These are phyloP conservation scores for Aspergillus brunneoviolaceus DNA, from an alignment of 2,329 filamentous ascomycete genomes.

Conservation along the genomic window DNA sequence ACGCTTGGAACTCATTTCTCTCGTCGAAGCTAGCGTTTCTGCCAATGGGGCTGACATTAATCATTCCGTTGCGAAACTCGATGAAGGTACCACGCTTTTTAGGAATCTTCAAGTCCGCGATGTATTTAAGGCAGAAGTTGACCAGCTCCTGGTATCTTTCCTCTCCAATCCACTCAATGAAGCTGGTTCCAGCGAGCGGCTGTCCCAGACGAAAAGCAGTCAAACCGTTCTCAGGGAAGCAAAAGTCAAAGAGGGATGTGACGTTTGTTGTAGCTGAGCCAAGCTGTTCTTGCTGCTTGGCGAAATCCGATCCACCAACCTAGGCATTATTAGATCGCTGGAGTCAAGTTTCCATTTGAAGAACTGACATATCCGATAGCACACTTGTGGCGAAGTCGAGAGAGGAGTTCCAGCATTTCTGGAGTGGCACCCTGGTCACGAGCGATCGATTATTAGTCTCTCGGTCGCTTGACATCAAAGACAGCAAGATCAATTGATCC, in stretches of 20 bases:
- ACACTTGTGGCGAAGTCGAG: slow-evolving; percentile 66
- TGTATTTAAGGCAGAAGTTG: slow-evolving; percentile 60
- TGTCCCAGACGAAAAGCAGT: slow-evolving; percentile 83
- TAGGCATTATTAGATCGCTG: slow-evolving; percentile 25
- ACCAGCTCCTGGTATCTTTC: slow-evolving; percentile 64
- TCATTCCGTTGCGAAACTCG: slow-evolving; percentile 66
- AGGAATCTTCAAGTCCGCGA: slow-evolving; percentile 61
- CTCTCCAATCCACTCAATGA: slow-evolving; percentile 92
- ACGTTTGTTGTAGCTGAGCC: slow-evolving; percentile 69
- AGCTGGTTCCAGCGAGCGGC: slow-evolving; percentile 73
- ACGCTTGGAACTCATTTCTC: slow-evolving; percentile 74
- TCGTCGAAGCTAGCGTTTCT: slow-evolving; percentile 81
- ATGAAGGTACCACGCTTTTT: slow-evolving; percentile 67
- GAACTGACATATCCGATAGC: slow-evolving; percentile 34
- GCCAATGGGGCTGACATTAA: slow-evolving; percentile 64
- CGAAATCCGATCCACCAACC: slow-evolving; percentile 84
- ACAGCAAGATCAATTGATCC: slow-evolving; percentile 1
- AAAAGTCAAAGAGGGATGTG: slow-evolving; percentile 90
- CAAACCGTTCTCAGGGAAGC: slow-evolving; percentile 95
- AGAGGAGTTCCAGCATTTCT: slow-evolving; percentile 80
- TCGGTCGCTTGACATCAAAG: neutral
- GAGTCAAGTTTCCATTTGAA: neutral
- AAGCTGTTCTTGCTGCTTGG: slow-evolving; percentile 95
- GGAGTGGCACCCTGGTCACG: slow-evolving; percentile 62
- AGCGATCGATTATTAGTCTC: slow-evolving; percentile 1